phyloP scores from a whole-genome alignment of 169 alveolate species.

The Sarcocystis neurona region DNA sequence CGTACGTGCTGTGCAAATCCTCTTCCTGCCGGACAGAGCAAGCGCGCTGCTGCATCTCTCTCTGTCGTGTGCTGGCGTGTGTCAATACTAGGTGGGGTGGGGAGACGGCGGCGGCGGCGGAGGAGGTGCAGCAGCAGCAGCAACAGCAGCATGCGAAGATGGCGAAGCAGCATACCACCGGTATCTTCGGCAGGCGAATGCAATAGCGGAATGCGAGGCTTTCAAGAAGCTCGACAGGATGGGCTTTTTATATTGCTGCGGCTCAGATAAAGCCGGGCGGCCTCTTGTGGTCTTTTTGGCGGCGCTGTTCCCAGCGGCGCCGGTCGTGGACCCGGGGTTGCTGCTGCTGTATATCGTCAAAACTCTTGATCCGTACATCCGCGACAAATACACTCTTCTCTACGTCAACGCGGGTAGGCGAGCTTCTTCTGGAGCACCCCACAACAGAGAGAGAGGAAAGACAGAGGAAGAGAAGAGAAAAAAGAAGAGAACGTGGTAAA shows the following conservation, averaged over 20 bases:
- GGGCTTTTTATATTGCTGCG: constrained; percentile 27
- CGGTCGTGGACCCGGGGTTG: constrained; percentile 10
- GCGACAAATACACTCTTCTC: constrained; percentile 40
- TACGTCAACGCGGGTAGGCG: constrained; percentile 46
- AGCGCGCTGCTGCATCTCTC: background rate
- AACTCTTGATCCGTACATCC: constrained; percentile 47
- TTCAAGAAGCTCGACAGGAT: constrained; percentile 5
- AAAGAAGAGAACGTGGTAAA: background rate
- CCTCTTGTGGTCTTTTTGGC: constrained; percentile 42
- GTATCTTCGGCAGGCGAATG: constrained; percentile 43
- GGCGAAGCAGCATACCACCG: constrained; percentile 37
- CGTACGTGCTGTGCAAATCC: no score
- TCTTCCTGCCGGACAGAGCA: background rate
- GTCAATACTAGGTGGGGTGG: background rate
- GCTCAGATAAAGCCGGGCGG: constrained; percentile 31
- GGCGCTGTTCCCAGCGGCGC: constrained; percentile 42
- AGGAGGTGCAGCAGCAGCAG: no score
- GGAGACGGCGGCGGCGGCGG: background rate
- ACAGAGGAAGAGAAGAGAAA: background rate
- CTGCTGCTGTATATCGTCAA: constrained; percentile 40
- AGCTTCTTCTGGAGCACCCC: no score
- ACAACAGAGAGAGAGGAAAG: background rate
- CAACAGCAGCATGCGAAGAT: no score
- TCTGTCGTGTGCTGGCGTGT: background rate
- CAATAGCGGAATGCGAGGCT: constrained; percentile 35